Percentiles rank a stretch among this genome's conserved stretches.
Evolutionary conservation across 2,329 filamentous ascomycete species (phyloP).

Genomic region (Mariannaea sp.): DNA sequence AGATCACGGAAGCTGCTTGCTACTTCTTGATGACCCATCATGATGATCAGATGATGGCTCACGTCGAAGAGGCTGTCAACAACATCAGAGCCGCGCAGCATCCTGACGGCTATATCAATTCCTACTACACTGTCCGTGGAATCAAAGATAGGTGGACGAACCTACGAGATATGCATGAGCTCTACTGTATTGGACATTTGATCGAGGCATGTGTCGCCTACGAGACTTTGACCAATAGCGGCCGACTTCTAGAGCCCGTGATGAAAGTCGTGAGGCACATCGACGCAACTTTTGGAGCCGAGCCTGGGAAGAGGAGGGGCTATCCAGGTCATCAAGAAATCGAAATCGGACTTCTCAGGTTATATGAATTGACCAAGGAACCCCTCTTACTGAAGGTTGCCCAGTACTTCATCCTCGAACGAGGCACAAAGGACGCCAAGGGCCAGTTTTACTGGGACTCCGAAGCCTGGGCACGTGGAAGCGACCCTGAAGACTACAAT

Average conservation of each 20-base stretch:
- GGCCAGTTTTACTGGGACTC: conserved; percentile 9
- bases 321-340: conserved; percentile 14
- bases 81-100: conserved; percentile 7
- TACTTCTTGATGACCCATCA: conserved; percentile 7
- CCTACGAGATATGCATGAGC: conserved; percentile 7
- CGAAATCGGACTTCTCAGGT: conserved; percentile 3
- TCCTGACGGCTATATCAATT: conserved; percentile 10
- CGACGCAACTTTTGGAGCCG: neutral
- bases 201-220: conserved; percentile 4
- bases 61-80: conserved; percentile 2
- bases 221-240: neutral
- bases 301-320: neutral
- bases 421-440: conserved; percentile 1
- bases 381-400: conserved; percentile 1
- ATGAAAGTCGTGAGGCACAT: neutral
- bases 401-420: conserved; percentile 7
- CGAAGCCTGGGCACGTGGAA: conserved; percentile 3
- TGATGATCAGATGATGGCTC: neutral
- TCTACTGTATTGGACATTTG: conserved; percentile 5
- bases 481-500: too few species aligned
- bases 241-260: neutral
- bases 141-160: conserved; percentile 9
- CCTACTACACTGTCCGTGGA: conserved; percentile 6
- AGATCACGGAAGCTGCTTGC: conserved; percentile 6
- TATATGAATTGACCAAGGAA: neutral